Conservation (phyloP, 208 protist genomes). For the Trypanosoma platydactyli region DNA sequence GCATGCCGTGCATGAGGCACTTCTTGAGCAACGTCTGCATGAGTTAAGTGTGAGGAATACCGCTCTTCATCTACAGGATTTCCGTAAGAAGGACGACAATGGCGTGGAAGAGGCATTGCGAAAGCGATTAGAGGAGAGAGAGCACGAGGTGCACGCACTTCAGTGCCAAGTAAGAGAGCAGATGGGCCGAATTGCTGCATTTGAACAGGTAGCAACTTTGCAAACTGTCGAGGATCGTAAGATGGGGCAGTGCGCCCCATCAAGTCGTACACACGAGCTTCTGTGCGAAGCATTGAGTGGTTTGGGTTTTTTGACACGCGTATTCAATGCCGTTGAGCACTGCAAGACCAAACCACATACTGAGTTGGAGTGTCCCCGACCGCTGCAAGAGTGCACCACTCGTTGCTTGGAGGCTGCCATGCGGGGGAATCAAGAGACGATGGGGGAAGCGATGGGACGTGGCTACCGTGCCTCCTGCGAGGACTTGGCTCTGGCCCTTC, state of each 20-base stretch:
- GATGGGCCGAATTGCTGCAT: constrained; percentile 46
- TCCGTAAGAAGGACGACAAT: constrained; percentile 13
- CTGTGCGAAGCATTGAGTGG: constrained; percentile 49
- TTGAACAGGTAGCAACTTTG: constrained; percentile 30
- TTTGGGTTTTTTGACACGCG: constrained; percentile 67
- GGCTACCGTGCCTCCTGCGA: constrained; percentile 19
- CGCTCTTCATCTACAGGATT: constrained; percentile 18
- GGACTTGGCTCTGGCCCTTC: constrained; percentile 44
- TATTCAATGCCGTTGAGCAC: constrained; percentile 71
- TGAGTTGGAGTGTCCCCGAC: constrained; percentile 32
- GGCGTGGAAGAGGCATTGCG: constrained; percentile 8
- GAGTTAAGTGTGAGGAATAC: constrained; percentile 33
- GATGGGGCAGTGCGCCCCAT: constrained; percentile 5
- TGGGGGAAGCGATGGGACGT: constrained; percentile 25
- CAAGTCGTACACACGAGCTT: constrained; percentile 30
- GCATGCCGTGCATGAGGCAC: constrained; percentile 39
- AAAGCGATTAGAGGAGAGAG: constrained; percentile 25
- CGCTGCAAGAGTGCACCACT: constrained; percentile 34
- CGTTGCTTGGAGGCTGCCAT: constrained; percentile 55
- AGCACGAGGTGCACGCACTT: constrained; percentile 35
- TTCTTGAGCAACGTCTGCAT: constrained; percentile 48
- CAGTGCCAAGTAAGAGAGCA: constrained; percentile 40
- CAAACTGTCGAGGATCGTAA: constrained; percentile 14
- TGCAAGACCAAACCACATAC: constrained; percentile 30
- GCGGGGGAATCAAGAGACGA: constrained; percentile 44